Evolutionary conservation across 2,329 filamentous ascomycete genomes (phyloP).

Genomic region (Trichoderma breve): DNA sequence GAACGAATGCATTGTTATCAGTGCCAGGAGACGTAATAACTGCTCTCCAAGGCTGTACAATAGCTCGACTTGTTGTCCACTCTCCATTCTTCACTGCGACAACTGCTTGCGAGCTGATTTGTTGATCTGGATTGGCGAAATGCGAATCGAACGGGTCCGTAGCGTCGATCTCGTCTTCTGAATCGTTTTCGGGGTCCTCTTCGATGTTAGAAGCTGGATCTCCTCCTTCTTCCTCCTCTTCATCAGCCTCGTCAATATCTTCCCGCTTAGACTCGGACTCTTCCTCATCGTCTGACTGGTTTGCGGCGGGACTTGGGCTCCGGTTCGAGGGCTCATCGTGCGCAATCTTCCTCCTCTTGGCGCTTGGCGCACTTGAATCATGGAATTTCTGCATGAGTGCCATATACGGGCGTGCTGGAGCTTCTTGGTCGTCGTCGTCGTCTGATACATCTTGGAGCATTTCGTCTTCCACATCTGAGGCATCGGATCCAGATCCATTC

Average conservation of each 20-base stretch:
- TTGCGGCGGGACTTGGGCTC: slow-evolving; percentile 32
- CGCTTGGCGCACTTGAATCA: slow-evolving; percentile 42
- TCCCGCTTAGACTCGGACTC: slow-evolving; percentile 38
- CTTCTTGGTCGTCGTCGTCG: slow-evolving; percentile 47
- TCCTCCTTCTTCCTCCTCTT: slow-evolving; percentile 20
- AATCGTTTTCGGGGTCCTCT: slow-evolving; percentile 36
- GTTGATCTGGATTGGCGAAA: slow-evolving; percentile 67
- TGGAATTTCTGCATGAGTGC: slow-evolving; percentile 58
- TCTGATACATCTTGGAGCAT: slow-evolving; percentile 41
- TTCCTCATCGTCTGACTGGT: slow-evolving; percentile 36
- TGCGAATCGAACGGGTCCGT: slow-evolving; percentile 78
- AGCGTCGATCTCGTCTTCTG: slow-evolving; percentile 52
- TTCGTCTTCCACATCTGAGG: slow-evolving; percentile 37
- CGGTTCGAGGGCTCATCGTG: slow-evolving; percentile 31
- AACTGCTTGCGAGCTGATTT: slow-evolving; percentile 54
- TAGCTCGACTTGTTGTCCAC: slow-evolving; percentile 50
- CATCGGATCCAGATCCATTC: slow-evolving; percentile 22
- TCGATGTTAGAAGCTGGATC: slow-evolving; percentile 23
- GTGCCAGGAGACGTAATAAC: slow-evolving; percentile 47
- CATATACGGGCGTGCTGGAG: slow-evolving; percentile 51
- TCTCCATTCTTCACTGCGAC: slow-evolving; percentile 48
- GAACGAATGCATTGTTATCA: slow-evolving; percentile 32
- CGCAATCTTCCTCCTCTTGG: slow-evolving; percentile 59
- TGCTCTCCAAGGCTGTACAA: slow-evolving; percentile 47
- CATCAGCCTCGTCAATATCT: slow-evolving; percentile 27